A percentile compares a stretch with the other conserved stretches of the same genome.
Conservation (phyloP, 2,329 filamentous ascomycete species). For the Cercospora zeae-maydis region DNA sequence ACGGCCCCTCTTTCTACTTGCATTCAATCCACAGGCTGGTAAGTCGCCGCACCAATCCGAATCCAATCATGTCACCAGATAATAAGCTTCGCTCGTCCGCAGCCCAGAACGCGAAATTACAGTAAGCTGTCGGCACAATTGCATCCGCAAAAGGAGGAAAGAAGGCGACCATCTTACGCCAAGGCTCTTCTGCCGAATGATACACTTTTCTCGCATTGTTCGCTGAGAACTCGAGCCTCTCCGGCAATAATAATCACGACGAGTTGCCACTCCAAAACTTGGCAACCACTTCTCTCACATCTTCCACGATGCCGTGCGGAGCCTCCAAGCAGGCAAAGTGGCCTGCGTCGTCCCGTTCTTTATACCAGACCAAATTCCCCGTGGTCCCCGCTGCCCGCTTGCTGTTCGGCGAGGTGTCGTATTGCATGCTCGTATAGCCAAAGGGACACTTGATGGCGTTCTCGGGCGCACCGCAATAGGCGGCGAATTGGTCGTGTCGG, state of each 20-base stretch:
- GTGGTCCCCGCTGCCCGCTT: conserved; percentile 37
- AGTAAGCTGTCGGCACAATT: neutral
- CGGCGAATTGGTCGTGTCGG: conserved; percentile 39
- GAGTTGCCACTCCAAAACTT: conserved; percentile 19
- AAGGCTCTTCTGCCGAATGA: neutral
- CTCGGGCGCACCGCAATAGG: conserved; percentile 36
- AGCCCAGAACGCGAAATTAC: neutral
- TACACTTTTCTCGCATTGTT: neutral
- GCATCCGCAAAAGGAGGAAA: no score
- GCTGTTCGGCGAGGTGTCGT: conserved; percentile 38
- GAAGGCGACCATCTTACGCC: no score
- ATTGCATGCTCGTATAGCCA: conserved; percentile 40
- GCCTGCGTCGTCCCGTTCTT: conserved; percentile 29
- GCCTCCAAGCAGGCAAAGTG: conserved; percentile 34
- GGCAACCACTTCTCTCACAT: conserved; percentile 29
- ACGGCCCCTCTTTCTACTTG: neutral
- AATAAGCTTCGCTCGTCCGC: neutral
- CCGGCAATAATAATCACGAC: no score
- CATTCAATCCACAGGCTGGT: neutral
- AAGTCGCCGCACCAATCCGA: neutral
- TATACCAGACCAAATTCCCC: conserved; percentile 40
- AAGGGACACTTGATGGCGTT: conserved; percentile 40
- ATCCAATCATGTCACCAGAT: neutral
- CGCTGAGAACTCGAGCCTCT: no score
- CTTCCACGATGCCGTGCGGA: conserved; percentile 30